These are phyloP conservation scores for Blastobotrys peoriensis DNA, from an alignment of 805 yeast genomes.

Conservation along the genomic window DNA sequence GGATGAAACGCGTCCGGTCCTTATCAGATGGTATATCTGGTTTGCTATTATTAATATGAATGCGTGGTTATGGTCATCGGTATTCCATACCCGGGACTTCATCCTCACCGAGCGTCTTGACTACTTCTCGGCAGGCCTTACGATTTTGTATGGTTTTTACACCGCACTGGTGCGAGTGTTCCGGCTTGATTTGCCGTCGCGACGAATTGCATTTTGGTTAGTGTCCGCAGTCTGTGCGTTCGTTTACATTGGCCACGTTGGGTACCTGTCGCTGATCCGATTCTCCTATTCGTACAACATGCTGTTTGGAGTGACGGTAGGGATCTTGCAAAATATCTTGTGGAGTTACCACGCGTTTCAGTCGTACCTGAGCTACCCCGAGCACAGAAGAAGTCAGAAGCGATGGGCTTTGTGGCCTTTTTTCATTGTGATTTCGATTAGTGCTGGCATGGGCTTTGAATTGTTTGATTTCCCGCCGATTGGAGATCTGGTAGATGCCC, in stretches of 20 bases:
- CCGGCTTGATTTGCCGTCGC: constrained; percentile 43
- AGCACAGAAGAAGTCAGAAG: constrained; percentile 1
- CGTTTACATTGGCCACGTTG: constrained; percentile 59
- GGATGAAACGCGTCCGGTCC: constrained; percentile 14
- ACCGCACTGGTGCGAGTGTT: constrained; percentile 57
- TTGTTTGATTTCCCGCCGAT: constrained; percentile 82
- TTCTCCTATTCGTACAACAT: constrained; percentile 95
- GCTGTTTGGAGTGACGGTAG: constrained; percentile 79
- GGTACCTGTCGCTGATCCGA: constrained; percentile 52
- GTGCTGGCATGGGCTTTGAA: constrained; percentile 81
- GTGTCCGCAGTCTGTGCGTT: constrained; percentile 40
- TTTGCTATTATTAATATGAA: constrained; percentile 62
- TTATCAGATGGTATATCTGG: constrained; percentile 33
- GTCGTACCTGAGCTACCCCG: constrained; percentile 21
- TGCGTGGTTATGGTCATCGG: constrained; percentile 83
- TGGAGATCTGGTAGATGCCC: constrained; percentile 73
- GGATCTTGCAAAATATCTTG: constrained; percentile 61
- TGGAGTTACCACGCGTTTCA: constrained; percentile 36
- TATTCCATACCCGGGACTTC: constrained; percentile 85
- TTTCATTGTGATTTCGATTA: constrained; percentile 45
- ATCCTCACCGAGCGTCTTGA: constrained; percentile 76
- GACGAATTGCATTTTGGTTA: constrained; percentile 26
- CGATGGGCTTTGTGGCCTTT: constrained; percentile 48
- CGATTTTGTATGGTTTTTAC: constrained; percentile 76
- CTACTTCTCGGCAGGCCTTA: constrained; percentile 87